A percentile compares a stretch with the other conserved stretches of the same genome.
Evolutionary conservation across 805 yeast genomes (phyloP).

Genomic region (Nakazawaea ernobii): DNA sequence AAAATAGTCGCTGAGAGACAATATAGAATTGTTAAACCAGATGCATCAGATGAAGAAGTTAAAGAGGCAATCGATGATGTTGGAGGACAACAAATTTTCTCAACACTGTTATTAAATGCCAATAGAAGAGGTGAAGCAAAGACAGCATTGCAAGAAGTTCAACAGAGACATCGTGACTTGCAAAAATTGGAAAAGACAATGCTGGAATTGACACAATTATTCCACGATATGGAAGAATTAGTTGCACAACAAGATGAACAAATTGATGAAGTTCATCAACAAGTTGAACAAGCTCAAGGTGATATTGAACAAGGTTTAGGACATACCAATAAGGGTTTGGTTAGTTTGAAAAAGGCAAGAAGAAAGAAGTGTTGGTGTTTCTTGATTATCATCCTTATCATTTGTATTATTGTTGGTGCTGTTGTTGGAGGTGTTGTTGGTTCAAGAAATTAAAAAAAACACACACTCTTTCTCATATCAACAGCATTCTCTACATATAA

Average conservation of each 20-base stretch:
- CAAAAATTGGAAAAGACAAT: constrained; percentile 92
- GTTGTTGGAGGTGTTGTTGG: constrained; percentile 56
- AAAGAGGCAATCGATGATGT: constrained; percentile 79
- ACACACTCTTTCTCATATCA: not conserved
- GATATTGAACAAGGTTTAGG: constrained; percentile 94
- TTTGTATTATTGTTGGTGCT: constrained; percentile 60
- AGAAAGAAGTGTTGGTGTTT: constrained; percentile 85
- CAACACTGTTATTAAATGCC: constrained; percentile 83
- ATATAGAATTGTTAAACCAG: constrained; percentile 83
- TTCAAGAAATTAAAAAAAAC: not conserved
- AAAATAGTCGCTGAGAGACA: constrained; percentile 89
- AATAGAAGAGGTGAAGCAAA: constrained; percentile 93
- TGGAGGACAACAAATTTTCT: constrained; percentile 86
- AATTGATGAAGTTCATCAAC: constrained; percentile 76
- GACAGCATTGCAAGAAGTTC: constrained; percentile 92
- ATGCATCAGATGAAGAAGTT: constrained; percentile 78
- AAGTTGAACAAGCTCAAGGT: constrained; percentile 76
- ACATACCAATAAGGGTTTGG: constrained; percentile 86
- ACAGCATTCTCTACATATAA: not conserved
- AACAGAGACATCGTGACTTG: constrained; percentile 90
- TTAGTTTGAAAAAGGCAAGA: constrained; percentile 84
- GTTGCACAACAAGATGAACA: constrained; percentile 93
- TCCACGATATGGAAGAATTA: constrained; percentile 93
- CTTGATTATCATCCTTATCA: constrained; percentile 52
- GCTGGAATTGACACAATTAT: constrained; percentile 91